phyloP scores from a whole-genome alignment of 306 rosid species.

The Vachellia pachyceras region DNA sequence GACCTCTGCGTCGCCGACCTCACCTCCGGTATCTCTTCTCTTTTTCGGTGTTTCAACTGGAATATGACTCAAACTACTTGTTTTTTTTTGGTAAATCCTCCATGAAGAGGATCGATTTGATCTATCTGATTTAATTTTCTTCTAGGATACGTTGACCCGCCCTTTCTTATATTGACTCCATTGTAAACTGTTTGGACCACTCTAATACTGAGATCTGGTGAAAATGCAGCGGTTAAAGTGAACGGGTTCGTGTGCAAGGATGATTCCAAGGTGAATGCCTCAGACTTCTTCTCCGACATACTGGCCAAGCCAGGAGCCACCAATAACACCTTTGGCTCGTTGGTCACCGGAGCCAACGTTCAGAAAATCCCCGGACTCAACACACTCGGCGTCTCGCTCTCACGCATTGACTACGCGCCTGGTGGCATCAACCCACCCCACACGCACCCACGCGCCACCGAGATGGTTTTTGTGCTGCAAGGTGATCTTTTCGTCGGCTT shows the following conservation, averaged over 20 bases:
- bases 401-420: slow-evolving; percentile 83
- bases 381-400: slow-evolving; percentile 78
- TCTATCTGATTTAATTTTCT: slow-evolving; percentile 3
- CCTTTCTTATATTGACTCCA: neutral
- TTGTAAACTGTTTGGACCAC: no score
- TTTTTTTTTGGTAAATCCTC: neutral
- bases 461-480: no score
- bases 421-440: no score
- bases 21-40: slow-evolving; percentile 57
- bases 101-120: neutral
- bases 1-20: slow-evolving; percentile 90
- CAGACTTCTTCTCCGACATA: slow-evolving; percentile 66
- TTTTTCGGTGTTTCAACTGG: neutral
- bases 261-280: slow-evolving; percentile 50
- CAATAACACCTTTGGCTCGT: slow-evolving; percentile 67
- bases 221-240: slow-evolving; percentile 59
- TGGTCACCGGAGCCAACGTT: slow-evolving; percentile 80
- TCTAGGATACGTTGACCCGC: slow-evolving; percentile 12
- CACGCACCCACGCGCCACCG: no score
- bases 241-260: slow-evolving; percentile 87
- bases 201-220: neutral
- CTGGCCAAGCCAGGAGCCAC: no score
- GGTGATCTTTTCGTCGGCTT: no score
- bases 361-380: slow-evolving; percentile 76
- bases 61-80: neutral